These are phyloP conservation scores for Ascochyta clinopodiicola DNA, from an alignment of 2,329 filamentous ascomycete species.

Conservation along the genomic window DNA sequence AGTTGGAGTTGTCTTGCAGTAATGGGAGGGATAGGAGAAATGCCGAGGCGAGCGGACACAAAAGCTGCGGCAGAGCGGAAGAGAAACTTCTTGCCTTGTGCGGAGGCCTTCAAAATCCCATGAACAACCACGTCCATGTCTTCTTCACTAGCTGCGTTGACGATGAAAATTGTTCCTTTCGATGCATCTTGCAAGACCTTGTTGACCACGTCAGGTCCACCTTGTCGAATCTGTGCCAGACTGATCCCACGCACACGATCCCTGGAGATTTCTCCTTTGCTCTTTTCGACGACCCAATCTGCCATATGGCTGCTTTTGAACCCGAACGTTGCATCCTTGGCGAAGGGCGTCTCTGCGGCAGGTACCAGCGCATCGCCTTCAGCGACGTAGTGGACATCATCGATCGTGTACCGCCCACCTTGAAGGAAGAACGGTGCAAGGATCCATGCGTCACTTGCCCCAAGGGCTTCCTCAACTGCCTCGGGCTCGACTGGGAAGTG, in stretches of 20 bases:
- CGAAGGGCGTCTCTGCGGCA: constrained; percentile 62
- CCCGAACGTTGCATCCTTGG: constrained; percentile 64
- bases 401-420: constrained; percentile 63
- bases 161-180: constrained; percentile 55
- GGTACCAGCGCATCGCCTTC: constrained; percentile 59
- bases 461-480: constrained; percentile 58
- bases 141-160: constrained; percentile 61
- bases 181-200: constrained; percentile 49
- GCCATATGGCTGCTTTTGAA: constrained; percentile 61
- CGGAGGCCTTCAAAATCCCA: constrained; percentile 53
- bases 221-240: constrained; percentile 57
- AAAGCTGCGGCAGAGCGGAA: constrained; percentile 57
- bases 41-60: constrained; percentile 60
- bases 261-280: constrained; percentile 49
- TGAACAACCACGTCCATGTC: constrained; percentile 64
- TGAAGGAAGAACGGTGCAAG: constrained; percentile 66
- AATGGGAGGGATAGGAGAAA: constrained; percentile 59
- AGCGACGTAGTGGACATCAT: constrained; percentile 65
- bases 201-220: constrained; percentile 53
- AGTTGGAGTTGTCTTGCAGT: constrained; percentile 53
- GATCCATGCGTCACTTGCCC: constrained; percentile 60
- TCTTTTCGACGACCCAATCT: constrained; percentile 64
- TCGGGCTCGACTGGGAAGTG: constrained; percentile 65
- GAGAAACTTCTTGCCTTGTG: constrained; percentile 52
- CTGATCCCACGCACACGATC: constrained; percentile 55